These are phyloP conservation scores for Scutellaria barbata DNA, from an alignment of 257 asterid genomes.

Conservation along the genomic window DNA sequence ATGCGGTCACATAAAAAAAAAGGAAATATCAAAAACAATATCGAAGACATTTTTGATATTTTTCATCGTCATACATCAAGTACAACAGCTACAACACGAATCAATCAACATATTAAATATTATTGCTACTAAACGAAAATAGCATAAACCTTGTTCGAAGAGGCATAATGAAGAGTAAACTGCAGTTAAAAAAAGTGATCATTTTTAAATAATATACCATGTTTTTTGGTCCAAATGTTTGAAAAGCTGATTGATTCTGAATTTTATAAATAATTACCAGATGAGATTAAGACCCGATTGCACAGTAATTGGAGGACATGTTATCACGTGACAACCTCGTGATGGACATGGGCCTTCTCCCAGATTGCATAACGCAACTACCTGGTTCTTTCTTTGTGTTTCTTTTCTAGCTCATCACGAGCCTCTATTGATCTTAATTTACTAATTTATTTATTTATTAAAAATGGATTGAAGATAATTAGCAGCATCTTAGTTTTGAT, in stretches of 20 bases:
- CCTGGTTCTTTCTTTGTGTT: slow-evolving; percentile 33
- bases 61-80: no score
- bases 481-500: slow-evolving; percentile 32
- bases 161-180: no score
- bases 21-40: no score
- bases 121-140: no score
- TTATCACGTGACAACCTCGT: slow-evolving; percentile 49
- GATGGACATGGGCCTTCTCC: slow-evolving; percentile 34
- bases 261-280: neutral
- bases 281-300: slow-evolving; percentile 39
- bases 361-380: slow-evolving; percentile 12
- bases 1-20: no score
- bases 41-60: no score
- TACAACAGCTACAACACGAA: no score
- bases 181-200: neutral
- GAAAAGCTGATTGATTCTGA: slow-evolving; percentile 22
- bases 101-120: no score
- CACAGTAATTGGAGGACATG: slow-evolving; percentile 43
- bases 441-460: neutral
- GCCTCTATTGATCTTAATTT: neutral
- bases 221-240: slow-evolving; percentile 32
- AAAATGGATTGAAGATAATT: neutral
- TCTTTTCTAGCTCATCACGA: neutral
- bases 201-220: slow-evolving; percentile 6
- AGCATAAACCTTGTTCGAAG: no score